Base-by-base conservation (phyloP, 345 rosid species). In the Brassica cretica region DNA sequence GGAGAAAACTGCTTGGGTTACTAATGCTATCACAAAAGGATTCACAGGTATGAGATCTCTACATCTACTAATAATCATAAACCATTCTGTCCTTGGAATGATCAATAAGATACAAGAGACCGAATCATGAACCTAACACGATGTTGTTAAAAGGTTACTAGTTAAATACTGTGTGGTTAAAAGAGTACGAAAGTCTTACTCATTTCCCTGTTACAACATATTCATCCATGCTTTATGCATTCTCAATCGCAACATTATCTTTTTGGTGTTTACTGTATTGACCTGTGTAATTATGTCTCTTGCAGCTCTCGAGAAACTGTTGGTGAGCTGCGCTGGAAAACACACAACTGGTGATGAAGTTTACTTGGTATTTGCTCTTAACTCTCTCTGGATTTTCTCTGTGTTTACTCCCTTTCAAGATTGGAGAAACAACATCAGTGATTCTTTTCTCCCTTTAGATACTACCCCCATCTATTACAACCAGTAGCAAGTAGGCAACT, bases 311-410 rank as follows among this genome's bases (percentile, higher is more conserved):
- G 95, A 90, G 87, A 83, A 84, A 84, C 85, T 92, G 46, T 80
- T 94, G 64, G 86, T 80, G 73, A 87, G 69, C 71, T 85, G 68
- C 49, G 81, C 94, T 74, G 91, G 98, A 62, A 87, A 80, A 82
- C 90, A 87, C 82, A 96, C 97, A 0, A 89, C 88, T 29, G 95
- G 93, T 62, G 91, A 89, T 77, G 89, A 88, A 80, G 85, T 90
- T 85, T 87, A 4, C 75, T 70, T 89, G 97, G 97, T 88, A 79
- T 68, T 68, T 68, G 58, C 76, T 27, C 14, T 27, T 27, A 19
- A 3, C 11, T 63, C 73, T 81, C 51, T 76, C 59, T 49, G 11
- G 24, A 19, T 73, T 32, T 62, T 71, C 14, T 68, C 72, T 19
- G 6, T 71, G 24, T 16, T 16, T 18, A 5, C 53, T 11, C 60